These are phyloP conservation scores for Brassica cretica DNA, from an alignment of 345 rosid species.

Conservation along the genomic window DNA sequence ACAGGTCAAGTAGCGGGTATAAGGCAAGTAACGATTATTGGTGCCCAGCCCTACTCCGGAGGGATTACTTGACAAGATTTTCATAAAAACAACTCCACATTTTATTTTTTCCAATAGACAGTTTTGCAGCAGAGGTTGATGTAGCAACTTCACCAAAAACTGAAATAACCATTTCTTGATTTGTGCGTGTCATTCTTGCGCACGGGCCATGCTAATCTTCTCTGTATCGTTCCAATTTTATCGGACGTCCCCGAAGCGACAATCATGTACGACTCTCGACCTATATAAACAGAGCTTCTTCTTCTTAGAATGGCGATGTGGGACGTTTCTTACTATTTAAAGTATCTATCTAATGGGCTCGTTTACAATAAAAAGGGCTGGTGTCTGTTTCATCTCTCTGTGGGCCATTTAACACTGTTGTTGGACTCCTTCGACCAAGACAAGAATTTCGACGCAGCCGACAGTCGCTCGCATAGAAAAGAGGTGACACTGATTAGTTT, in stretches of 20 bases:
- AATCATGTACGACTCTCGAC: not conserved
- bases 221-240: not conserved
- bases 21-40: no score
- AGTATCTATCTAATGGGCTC: not conserved
- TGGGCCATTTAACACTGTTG: not conserved
- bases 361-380: not conserved
- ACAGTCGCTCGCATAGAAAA: not conserved
- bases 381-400: not conserved
- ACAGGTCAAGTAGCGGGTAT: no score
- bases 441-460: not conserved
- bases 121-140: not conserved
- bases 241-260: not conserved
- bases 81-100: not conserved
- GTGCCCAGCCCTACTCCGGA: no score
- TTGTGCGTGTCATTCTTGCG: not conserved
- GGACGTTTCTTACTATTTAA: not conserved
- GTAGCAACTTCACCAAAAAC: not conserved
- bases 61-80: not conserved
- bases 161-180: not conserved
- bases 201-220: conserved; percentile 5
- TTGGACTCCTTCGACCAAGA: conserved; percentile 13
- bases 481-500: not conserved
- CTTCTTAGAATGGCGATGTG: not conserved
- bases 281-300: not conserved
- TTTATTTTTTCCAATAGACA: not conserved